phyloP scores from a whole-genome alignment of 306 rosid genomes.

The Abrus pulchellus region DNA sequence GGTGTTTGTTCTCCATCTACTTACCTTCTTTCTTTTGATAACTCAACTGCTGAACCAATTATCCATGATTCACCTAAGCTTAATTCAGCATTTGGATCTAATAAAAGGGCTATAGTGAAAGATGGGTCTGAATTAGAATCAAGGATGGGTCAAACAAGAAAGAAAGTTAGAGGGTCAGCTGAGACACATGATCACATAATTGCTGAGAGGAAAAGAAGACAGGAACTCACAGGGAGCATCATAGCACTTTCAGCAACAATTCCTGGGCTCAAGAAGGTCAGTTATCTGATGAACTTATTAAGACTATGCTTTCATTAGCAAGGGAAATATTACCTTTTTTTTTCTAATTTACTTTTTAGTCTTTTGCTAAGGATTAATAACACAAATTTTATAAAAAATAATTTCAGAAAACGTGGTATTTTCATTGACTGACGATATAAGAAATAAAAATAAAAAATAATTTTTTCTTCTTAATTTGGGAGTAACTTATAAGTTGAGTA shows the following conservation, averaged over 20 bases:
- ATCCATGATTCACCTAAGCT: not conserved
- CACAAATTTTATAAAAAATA: too few relatives aligned
- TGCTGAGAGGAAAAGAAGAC: slow-evolving; percentile 53
- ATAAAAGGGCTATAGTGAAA: not conserved
- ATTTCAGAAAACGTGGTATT: too few relatives aligned
- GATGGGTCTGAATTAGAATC: slow-evolving; percentile 3
- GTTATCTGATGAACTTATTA: not conserved
- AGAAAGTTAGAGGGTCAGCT: slow-evolving; percentile 3
- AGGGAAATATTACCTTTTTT: too few relatives aligned
- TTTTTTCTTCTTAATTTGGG: too few relatives aligned
- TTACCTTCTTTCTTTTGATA: slow-evolving; percentile 42
- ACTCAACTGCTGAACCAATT: slow-evolving; percentile 16
- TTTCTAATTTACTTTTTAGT: too few relatives aligned
- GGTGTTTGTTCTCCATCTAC: not conserved
- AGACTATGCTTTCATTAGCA: too few relatives aligned
- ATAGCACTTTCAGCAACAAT: slow-evolving; percentile 51
- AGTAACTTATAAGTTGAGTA: too few relatives aligned
- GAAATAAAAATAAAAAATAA: too few relatives aligned
- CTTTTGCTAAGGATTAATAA: too few relatives aligned
- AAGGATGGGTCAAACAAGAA: not conserved
- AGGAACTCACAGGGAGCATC: slow-evolving; percentile 41
- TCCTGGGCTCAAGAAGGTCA: slow-evolving; percentile 53
- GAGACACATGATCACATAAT: slow-evolving; percentile 41
- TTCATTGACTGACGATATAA: too few relatives aligned
- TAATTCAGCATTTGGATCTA: not conserved